phyloP scores from a whole-genome alignment of 805 yeast species.

The Cephaloascus albidus region DNA sequence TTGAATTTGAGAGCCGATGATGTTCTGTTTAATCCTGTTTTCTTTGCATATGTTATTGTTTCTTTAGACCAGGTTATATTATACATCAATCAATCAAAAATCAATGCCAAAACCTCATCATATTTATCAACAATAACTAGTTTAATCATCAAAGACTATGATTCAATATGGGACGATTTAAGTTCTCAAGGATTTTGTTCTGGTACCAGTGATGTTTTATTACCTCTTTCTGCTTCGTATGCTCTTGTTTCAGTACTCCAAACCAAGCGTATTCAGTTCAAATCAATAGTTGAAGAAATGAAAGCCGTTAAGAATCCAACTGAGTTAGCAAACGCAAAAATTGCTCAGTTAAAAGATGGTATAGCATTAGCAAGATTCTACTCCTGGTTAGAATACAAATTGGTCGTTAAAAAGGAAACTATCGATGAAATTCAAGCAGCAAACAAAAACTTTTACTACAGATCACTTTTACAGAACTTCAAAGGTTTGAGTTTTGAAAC shows the following conservation, averaged over 20 bases:
- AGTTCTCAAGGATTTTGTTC: not conserved
- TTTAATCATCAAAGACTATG: not conserved
- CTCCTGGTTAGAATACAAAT: constrained; percentile 71
- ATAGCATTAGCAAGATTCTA: constrained; percentile 63
- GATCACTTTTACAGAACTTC: constrained; percentile 45
- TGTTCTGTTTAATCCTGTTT: constrained; percentile 80
- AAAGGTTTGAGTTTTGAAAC: constrained; percentile 69
- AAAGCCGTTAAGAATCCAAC: constrained; percentile 69
- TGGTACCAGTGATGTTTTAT: not conserved
- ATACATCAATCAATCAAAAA: constrained; percentile 42
- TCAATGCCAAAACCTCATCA: constrained; percentile 16
- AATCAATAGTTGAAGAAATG: constrained; percentile 41
- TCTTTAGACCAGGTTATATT: constrained; percentile 27
- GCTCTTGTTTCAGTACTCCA: not conserved
- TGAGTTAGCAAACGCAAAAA: constrained; percentile 63
- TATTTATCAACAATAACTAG: not conserved
- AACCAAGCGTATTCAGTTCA: not conserved
- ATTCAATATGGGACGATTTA: not conserved
- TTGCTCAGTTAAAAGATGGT: constrained; percentile 81
- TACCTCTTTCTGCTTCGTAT: not conserved
- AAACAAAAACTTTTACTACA: constrained; percentile 43
- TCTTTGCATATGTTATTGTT: constrained; percentile 53
- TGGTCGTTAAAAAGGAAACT: constrained; percentile 27
- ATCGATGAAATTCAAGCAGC: constrained; percentile 58
- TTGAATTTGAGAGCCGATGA: constrained; percentile 72